Conservation (phyloP, 306 rosid species). For the Casuarina equisetifolia region DNA sequence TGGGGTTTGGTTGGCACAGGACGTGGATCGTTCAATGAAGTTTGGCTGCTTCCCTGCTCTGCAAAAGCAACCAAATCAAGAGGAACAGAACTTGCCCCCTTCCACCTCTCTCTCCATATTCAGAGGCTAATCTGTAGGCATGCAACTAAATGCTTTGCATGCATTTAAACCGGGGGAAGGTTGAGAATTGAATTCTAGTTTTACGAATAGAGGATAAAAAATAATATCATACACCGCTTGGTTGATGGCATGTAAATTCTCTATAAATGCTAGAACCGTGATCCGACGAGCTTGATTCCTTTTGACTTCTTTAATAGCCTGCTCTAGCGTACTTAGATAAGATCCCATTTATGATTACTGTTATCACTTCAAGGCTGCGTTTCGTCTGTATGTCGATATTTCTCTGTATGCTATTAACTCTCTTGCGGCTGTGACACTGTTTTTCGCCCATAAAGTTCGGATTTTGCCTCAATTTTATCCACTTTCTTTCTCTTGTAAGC, state of each 20-base stretch:
- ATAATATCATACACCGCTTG: slow-evolving; percentile 5
- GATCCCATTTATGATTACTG: neutral
- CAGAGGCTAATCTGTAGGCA: slow-evolving; percentile 49
- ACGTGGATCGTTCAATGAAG: slow-evolving; percentile 57
- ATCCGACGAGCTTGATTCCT: neutral
- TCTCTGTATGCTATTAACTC: neutral
- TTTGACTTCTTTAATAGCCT: neutral
- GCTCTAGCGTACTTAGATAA: neutral
- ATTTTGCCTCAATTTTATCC: too few species aligned
- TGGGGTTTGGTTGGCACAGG: slow-evolving; percentile 62
- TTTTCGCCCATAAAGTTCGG: too few species aligned
- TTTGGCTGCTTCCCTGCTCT: slow-evolving; percentile 51
- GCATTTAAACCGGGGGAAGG: slow-evolving; percentile 56
- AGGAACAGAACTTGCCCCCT: neutral
- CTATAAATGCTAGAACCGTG: neutral
- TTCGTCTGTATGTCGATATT: too few species aligned
- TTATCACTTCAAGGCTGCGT: neutral
- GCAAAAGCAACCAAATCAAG: slow-evolving; percentile 36
- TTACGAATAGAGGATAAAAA: slow-evolving; percentile 40
- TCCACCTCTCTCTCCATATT: slow-evolving; percentile 26
- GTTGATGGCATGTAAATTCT: neutral
- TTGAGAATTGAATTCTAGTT: slow-evolving; percentile 64
- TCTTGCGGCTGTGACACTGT: neutral
- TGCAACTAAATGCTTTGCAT: slow-evolving; percentile 66
- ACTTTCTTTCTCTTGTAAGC: too few species aligned